Conservation (phyloP, 1,139 yeast species). For the Hyphopichia khmerensis region DNA sequence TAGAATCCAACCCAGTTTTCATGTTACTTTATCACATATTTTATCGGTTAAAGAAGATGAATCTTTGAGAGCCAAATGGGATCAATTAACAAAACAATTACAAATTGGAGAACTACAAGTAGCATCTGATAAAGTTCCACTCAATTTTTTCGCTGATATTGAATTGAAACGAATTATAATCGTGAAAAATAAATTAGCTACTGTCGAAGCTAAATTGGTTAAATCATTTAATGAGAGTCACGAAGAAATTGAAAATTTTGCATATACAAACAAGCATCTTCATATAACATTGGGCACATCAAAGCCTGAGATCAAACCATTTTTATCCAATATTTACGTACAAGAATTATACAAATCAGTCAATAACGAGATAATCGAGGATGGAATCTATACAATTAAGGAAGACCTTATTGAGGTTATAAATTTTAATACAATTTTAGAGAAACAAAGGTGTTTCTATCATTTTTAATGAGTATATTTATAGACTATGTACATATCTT, state of each 20-base stretch:
- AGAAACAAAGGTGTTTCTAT: conserved; percentile 2
- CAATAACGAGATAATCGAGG: background rate
- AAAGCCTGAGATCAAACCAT: conserved; percentile 46
- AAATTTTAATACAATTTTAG: background rate
- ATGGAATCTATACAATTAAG: background rate
- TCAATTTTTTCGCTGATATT: conserved; percentile 35
- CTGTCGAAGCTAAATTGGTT: conserved; percentile 51
- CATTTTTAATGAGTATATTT: conserved; percentile 1
- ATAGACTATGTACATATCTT: background rate
- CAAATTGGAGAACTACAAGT: conserved; percentile 3
- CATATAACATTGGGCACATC: conserved; percentile 81
- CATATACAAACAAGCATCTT: conserved; percentile 42
- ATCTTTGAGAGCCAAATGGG: conserved; percentile 25
- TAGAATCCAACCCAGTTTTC: conserved; percentile 61
- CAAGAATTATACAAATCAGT: background rate
- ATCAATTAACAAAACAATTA: conserved; percentile 13
- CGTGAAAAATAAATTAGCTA: conserved; percentile 49
- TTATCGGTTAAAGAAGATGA: conserved; percentile 23
- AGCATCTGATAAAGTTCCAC: conserved; percentile 4
- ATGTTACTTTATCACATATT: conserved; percentile 73
- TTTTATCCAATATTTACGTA: conserved; percentile 23
- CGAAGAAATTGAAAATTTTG: background rate
- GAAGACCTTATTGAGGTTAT: background rate
- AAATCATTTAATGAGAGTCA: conserved; percentile 17
- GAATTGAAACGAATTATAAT: conserved; percentile 47